Evolutionary conservation across 23 red algal species (phyloP), one percentile per base, ranked within the genome.

Genomic region (Chondrus crispus): DNA sequence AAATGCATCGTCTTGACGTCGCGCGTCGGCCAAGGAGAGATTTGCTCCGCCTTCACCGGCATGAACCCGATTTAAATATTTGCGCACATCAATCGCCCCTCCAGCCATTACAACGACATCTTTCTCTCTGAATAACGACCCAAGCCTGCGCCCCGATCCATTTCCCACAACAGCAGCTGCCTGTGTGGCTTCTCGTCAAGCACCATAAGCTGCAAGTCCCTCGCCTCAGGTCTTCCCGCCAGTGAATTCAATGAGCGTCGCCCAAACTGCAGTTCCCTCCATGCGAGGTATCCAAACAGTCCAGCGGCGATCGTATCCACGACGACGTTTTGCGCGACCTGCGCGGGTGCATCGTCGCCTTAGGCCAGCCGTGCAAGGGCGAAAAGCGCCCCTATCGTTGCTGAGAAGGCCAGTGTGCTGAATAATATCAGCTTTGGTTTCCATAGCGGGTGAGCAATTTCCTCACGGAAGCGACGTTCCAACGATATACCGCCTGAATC

Each of bases 391-490:
- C 63, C 85, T 30, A 89, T 46, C 16, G 58, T 51, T 1, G 85
- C 85, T 2, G 85, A 78, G 66, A 88, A 54, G 2, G 66, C 36
- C 4, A 88, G 28, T 29, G 84, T 54, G 12, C 39, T 68, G 46
- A 88, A 88, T 20, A 89, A 62, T 4, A 69, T 78, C 28, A 57
- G 68, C 40, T 77, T 78, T 28, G 85, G 85, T 49, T 78, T 74
- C 28, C 85, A 47, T 18, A 89, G 58, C 3, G 85, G 85, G 40
- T 89, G 85, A 44, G 36, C 46, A 46, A 89, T 74, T 49, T 89
- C 85, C 68, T 89, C 85, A 10, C 68, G 66, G 6, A 89, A 45
- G 49, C 85, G 85, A 39, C 77, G 85, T 30, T 89, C 85, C 19
- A 74, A 55, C 49, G 85, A 62, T 28, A 89, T 78, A 5, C 85